A percentile compares a stretch with the other conserved stretches of the same genome.
These are phyloP conservation scores for Capsella rubella DNA, from an alignment of 441 rosid species.

Conservation along the genomic window DNA sequence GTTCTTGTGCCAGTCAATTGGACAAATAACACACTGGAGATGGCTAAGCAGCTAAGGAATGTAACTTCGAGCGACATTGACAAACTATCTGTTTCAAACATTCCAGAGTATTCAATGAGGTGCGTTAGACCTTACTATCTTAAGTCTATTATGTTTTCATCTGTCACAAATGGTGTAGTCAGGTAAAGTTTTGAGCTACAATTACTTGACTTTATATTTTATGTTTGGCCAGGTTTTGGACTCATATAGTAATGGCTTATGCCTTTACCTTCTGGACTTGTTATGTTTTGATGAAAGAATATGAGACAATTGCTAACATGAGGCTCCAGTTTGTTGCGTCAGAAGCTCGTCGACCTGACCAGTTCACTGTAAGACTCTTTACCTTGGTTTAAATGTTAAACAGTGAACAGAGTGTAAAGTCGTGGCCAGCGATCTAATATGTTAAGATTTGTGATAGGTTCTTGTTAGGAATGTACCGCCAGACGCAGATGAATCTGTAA, in stretches of 20 bases:
- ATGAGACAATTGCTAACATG: conserved; percentile 78
- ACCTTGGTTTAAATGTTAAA: background rate
- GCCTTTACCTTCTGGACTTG: conserved; percentile 93
- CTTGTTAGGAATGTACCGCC: conserved; percentile 96
- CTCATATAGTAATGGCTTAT: conserved; percentile 87
- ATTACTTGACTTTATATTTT: background rate
- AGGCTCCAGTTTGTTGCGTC: conserved; percentile 87
- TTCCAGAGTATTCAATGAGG: conserved; percentile 72
- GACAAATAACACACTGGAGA: conserved; percentile 58
- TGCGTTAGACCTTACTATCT: conserved; percentile 34
- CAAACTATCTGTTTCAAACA: conserved; percentile 89
- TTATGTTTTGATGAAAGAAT: conserved; percentile 80
- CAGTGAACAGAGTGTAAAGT: conserved; percentile 3
- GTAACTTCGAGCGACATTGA: conserved; percentile 88
- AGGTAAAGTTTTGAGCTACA: background rate
- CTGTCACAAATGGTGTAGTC: background rate
- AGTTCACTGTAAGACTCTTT: conserved; percentile 70
- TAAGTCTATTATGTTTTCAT: background rate
- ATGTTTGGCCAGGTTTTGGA: conserved; percentile 66
- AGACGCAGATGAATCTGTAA: conserved; percentile 76
- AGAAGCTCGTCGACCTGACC: conserved; percentile 89
- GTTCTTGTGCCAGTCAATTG: conserved; percentile 84
- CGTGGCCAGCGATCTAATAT: conserved; percentile 7
- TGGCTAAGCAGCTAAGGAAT: conserved; percentile 45
- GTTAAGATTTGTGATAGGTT: conserved; percentile 60